These are phyloP conservation scores for Penicillium oxalicum DNA, from an alignment of 2,329 filamentous ascomycete species.

Conservation along the genomic window DNA sequence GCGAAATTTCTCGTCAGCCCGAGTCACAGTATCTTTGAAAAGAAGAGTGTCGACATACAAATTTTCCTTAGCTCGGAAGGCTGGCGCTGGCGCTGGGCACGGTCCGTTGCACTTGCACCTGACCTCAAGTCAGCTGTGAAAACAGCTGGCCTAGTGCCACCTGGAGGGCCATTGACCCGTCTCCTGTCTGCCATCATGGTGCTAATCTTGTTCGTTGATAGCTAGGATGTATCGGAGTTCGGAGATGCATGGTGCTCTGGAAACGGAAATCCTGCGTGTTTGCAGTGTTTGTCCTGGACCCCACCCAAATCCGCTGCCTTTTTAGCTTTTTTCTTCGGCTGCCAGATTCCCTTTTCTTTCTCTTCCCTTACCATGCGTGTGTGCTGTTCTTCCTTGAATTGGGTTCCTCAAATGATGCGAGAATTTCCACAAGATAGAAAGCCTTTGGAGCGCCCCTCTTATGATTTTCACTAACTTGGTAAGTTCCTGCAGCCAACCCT, in stretches of 20 bases:
- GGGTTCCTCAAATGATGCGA: too few species aligned
- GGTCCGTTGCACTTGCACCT: slow-evolving; percentile 47
- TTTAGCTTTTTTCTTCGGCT: slow-evolving; percentile 15
- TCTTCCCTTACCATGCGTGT: too few species aligned
- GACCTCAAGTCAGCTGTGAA: slow-evolving; percentile 50
- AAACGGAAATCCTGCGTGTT: slow-evolving; percentile 36
- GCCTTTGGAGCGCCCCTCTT: too few species aligned
- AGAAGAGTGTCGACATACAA: slow-evolving; percentile 54
- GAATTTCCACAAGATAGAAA: neutral
- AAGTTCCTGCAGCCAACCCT: neutral
- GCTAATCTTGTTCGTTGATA: slow-evolving; percentile 9
- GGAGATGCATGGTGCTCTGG: slow-evolving; percentile 13
- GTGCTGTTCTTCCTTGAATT: too few species aligned
- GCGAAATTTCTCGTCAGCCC: slow-evolving; percentile 16
- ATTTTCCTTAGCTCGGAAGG: slow-evolving; percentile 74
- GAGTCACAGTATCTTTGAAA: neutral
- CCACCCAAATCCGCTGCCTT: slow-evolving; percentile 18
- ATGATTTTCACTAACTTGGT: slow-evolving; percentile 4
- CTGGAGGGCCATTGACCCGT: slow-evolving; percentile 80
- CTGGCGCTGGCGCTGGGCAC: slow-evolving; percentile 50
- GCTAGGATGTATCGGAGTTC: slow-evolving; percentile 2
- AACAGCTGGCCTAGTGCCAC: slow-evolving; percentile 67
- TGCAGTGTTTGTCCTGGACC: slow-evolving; percentile 34
- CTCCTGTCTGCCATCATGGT: slow-evolving; percentile 70
- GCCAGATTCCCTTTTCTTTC: slow-evolving; percentile 19